Base-by-base conservation (phyloP, 345 rosid species). In the Combretum micranthum region DNA sequence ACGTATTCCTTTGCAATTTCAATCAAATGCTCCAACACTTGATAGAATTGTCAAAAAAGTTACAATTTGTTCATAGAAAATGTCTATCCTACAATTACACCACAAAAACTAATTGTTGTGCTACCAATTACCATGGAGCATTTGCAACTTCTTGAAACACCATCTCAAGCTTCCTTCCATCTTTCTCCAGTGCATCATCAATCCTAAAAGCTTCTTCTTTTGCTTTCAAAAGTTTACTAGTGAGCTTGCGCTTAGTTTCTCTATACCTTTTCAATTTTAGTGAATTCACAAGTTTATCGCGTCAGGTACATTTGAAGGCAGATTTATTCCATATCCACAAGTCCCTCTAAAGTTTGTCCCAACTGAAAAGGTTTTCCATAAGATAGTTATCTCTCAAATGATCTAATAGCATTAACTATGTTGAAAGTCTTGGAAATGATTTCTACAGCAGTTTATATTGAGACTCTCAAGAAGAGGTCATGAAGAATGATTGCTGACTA, bases 291-390 rank as follows among this genome's bases (percentile, higher is more conserved):
- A 81, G 64, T 52, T 52, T 21, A n/a, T 43, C 52, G 47, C 78
- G 57, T n/a, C 83, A 62, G 57, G 65, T 61, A 15, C 65, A 71
- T 42, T 69, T 44, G 58, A 75, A 81, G 43, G 74, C 77, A 4
- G 73, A 4, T 78, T 72, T 71, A 67, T 81, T 47, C 81, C 64
- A 78, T 59, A 64, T 70, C 64, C 75, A 66, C 77, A 50, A 81
- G 75, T 15, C 77, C 81, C 59, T 78, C 71, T 61, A 81, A 63
- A 37, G 77, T 81, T 52, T 56, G 71, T 55, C 68, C 86, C 83
- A 78, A 17, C 57, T 56, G 42, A 49, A 57, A 19, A 67, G 78
- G 62, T 73, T 72, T 44, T 74, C 63, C 19, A 17, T 45, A 4
- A 64, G 50, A 66, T 66, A 46, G 72, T 50, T 47, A 77, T 60